Evolutionary conservation across 805 yeast species (phyloP), one percentile per base, ranked within the genome.

Genomic region (Kuraishia molischiana): DNA sequence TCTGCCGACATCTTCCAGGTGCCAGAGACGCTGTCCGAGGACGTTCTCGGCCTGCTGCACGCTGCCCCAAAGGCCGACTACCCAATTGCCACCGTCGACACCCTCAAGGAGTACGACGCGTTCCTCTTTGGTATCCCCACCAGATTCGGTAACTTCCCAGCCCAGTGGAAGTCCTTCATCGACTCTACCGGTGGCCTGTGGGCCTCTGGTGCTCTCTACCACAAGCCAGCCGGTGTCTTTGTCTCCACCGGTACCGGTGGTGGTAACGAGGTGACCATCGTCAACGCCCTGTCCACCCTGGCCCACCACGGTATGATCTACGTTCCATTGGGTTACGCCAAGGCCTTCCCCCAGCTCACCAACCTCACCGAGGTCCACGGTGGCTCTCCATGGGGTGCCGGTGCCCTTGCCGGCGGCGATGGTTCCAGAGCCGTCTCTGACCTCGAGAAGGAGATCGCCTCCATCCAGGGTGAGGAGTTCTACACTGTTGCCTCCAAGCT

Each of bases 351-450:
- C 36, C 70, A 72, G 41, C 57, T 77, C 49, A 54, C 69, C 36
- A 69, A 69, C 57, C 52, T 80, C 41, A 69, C 66, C 17, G 89
- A 79, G 62, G 67, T 72, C 40, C 89, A 80, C 54, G 95, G 94
- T 51, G 80, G 82, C 50, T 74, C 89, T 39, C 74, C 95, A 38
- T 85, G 86, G 82, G 94, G 94, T 61, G 86, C 95, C 32, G 92
- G 90, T 53, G 65, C 84, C 41, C 67, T 71, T 47, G 85, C 95
- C 26, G 90, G 81, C 46, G 63, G 75, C 19, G 86, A 80, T 52
- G 95, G 94, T 49, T 72, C 85, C 31, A 78, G 90, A 67, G 59
- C 56, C 46, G 82, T 87, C 33, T 54, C 76, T 39, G 72, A 63
- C 37, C 60, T 75, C 45, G 95, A 85, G 65, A 64, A 74, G 59